Evolutionary conservation across 202 grass and related monocot genomes (phyloP).

Genomic region (Brachypodium distachyon): DNA sequence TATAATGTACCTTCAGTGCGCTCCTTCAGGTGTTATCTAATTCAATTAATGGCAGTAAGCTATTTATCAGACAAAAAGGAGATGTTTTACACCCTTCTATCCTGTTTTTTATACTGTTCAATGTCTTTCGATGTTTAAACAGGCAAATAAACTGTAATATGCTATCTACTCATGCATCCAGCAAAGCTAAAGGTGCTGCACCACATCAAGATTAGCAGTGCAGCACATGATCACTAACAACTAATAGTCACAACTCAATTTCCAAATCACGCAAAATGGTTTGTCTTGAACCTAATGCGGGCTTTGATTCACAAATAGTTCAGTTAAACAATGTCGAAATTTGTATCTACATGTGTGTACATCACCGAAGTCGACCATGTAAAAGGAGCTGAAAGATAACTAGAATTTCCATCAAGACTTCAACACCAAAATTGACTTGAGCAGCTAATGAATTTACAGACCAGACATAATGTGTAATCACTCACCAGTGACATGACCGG

Average conservation of each 20-base stretch:
- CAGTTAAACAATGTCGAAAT: background rate
- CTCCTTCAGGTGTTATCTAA: conserved; percentile 5
- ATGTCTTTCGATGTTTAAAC: conserved; percentile 9
- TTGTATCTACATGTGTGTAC: background rate
- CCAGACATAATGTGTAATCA: conserved; percentile 4
- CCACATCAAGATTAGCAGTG: background rate
- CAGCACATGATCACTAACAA: background rate
- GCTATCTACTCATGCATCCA: background rate
- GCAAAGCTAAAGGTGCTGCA: background rate
- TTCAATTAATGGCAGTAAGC: conserved; percentile 6
- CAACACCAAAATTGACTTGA: conserved; percentile 8
- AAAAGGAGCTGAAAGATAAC: background rate
- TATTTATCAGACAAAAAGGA: background rate
- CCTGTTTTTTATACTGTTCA: background rate
- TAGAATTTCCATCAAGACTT: background rate
- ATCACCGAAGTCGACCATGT: background rate
- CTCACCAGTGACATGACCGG: conserved; percentile 96
- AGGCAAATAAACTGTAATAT: conserved; percentile 20
- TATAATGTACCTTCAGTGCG: background rate
- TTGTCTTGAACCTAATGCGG: background rate
- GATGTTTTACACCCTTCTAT: background rate
- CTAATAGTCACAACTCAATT: background rate
- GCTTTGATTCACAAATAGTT: conserved; percentile 6
- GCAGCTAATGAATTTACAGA: background rate
- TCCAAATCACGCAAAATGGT: background rate